Evolutionary conservation across 225 moss, liverwort and hornwort genomes (phyloP).

Genomic region (Climacium dendroides): DNA sequence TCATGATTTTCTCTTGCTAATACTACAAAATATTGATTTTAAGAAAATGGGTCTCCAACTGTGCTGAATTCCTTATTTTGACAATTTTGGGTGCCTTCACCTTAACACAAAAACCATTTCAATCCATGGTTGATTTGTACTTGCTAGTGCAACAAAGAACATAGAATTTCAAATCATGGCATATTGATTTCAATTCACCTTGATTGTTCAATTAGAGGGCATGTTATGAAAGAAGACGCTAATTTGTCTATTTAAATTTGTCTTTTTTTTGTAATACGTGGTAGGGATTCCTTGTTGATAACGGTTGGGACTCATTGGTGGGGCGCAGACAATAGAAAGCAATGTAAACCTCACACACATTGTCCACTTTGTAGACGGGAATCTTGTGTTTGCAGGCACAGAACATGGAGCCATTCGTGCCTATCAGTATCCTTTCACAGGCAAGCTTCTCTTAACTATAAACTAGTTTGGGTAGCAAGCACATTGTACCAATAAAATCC

Average conservation of each 20-base stretch:
- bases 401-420: slow-evolving; percentile 63
- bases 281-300: background rate
- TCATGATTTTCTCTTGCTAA: too few species aligned
- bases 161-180: background rate
- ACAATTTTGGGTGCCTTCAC: too few species aligned
- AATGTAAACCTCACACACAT: slow-evolving; percentile 54
- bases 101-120: background rate
- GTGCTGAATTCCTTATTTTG: too few species aligned
- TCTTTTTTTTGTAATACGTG: background rate
- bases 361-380: slow-evolving; percentile 37
- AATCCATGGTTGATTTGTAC: background rate
- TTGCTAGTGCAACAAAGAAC: background rate
- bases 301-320: background rate
- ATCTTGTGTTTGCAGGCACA: slow-evolving; percentile 59
- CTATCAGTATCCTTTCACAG: slow-evolving; percentile 67
- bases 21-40: too few species aligned
- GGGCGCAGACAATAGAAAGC: slow-evolving; percentile 49
- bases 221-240: background rate
- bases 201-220: background rate
- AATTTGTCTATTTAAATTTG: background rate
- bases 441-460: slow-evolving; percentile 24
- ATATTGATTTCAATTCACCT: background rate
- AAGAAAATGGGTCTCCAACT: too few species aligned
- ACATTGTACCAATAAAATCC: background rate
- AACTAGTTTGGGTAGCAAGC: background rate